Conservation (phyloP, 2,329 filamentous ascomycete species). For the Trichoderma koningii region DNA sequence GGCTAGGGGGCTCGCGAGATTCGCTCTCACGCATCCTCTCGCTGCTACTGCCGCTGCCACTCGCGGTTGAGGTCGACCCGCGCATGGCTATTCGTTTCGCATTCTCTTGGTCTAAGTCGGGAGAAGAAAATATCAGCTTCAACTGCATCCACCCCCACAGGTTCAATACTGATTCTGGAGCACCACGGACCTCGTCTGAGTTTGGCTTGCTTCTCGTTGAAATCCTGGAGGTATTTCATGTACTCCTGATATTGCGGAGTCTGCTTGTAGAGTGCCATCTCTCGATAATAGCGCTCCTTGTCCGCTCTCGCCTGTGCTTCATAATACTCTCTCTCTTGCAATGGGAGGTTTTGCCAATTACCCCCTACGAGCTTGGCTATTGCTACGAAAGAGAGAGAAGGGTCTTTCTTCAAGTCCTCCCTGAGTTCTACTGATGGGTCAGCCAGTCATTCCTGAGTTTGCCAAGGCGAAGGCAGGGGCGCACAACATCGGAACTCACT, state of each 20-base stretch:
- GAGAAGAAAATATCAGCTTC: slow-evolving; percentile 23
- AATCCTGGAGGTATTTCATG: slow-evolving; percentile 71
- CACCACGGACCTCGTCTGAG: slow-evolving; percentile 54
- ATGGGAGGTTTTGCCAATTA: slow-evolving; percentile 73
- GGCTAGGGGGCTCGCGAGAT: slow-evolving; percentile 50
- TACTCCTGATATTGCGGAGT: slow-evolving; percentile 70
- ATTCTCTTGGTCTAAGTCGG: slow-evolving; percentile 40
- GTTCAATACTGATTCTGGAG: background rate
- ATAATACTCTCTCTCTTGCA: slow-evolving; percentile 68
- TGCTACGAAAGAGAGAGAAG: slow-evolving; percentile 75
- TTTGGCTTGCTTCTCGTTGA: slow-evolving; percentile 70
- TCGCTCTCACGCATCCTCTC: slow-evolving; percentile 53
- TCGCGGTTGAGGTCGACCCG: slow-evolving; percentile 41
- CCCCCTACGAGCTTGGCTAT: slow-evolving; percentile 82
- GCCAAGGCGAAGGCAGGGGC: background rate
- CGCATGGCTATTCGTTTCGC: slow-evolving; percentile 51
- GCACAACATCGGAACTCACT: slow-evolving; percentile 54
- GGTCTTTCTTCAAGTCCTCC: slow-evolving; percentile 72
- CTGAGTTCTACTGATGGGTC: slow-evolving; percentile 62
- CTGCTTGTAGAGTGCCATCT: slow-evolving; percentile 75
- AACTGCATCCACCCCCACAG: too few relatives aligned
- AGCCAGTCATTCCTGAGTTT: background rate
- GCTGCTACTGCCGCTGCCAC: slow-evolving; percentile 52
- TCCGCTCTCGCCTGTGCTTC: slow-evolving; percentile 71
- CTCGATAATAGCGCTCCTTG: slow-evolving; percentile 76